A percentile compares a stretch with the other conserved stretches of the same genome.
Evolutionary conservation across 225 moss, liverwort and hornwort genomes (phyloP).

Genomic region (Polytrichum formosum): DNA sequence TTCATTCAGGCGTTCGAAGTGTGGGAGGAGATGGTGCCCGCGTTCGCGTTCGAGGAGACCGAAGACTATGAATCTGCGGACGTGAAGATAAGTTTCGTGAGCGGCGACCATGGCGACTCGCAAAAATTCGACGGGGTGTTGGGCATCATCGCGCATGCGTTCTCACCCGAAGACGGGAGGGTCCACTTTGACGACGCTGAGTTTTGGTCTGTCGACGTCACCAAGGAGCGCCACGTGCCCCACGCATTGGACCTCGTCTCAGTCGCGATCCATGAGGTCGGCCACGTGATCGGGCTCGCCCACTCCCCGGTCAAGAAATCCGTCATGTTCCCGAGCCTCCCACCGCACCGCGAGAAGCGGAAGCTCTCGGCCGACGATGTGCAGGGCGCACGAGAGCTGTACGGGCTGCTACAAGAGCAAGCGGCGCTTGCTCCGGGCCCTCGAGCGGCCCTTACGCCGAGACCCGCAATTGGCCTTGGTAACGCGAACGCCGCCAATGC

Average conservation of each 20-base stretch:
- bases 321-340: conserved; percentile 60
- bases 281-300: conserved; percentile 54
- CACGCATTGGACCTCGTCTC: conserved; percentile 48
- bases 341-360: conserved; percentile 35
- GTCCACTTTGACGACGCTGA: conserved; percentile 54
- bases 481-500: no score
- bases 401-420: conserved; percentile 13
- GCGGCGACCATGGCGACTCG: conserved; percentile 45
- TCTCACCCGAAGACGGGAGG: conserved; percentile 55
- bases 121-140: conserved; percentile 54
- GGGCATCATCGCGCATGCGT: conserved; percentile 57
- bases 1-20: conserved; percentile 39
- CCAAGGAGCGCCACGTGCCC: conserved; percentile 32
- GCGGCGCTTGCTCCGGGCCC: no score
- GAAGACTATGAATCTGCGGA: conserved; percentile 38
- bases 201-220: conserved; percentile 44
- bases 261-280: conserved; percentile 59
- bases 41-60: conserved; percentile 44
- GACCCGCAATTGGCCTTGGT: no score
- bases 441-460: conserved; percentile 6
- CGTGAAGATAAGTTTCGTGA: conserved; percentile 53
- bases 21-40: conserved; percentile 38
- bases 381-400: conserved; percentile 36
- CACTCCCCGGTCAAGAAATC: conserved; percentile 42
- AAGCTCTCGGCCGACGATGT: conserved; percentile 44